Evolutionary conservation across 2,329 filamentous ascomycete species (phyloP).

Genomic region (Talaromyces amestolkiae): DNA sequence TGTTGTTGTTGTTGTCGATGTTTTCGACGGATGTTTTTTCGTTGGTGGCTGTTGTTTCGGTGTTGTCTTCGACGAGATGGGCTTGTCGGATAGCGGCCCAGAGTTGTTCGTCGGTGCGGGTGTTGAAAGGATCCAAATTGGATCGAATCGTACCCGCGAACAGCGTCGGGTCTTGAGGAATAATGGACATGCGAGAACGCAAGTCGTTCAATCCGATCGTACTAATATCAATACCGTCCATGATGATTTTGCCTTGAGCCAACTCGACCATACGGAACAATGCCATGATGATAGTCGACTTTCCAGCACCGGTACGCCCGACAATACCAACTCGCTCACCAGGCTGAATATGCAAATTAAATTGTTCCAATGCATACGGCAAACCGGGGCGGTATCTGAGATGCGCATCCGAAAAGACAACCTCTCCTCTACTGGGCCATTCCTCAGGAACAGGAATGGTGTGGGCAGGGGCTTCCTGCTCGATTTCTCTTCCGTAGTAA

Average conservation of each 20-base stretch:
- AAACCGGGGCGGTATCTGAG: conserved; percentile 20
- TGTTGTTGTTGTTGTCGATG: background rate
- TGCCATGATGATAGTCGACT: conserved; percentile 24
- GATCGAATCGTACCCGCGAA: conserved; percentile 20
- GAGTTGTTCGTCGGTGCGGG: conserved; percentile 19
- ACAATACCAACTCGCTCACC: conserved; percentile 22
- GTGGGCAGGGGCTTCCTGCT: conserved; percentile 45
- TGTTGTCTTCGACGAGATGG: conserved; percentile 30
- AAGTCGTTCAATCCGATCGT: conserved; percentile 18
- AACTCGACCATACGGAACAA: conserved; percentile 22
- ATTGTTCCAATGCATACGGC: conserved; percentile 18
- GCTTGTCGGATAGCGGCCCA: conserved; percentile 18
- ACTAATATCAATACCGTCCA: conserved; percentile 21
- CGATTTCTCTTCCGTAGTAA: conserved; percentile 71
- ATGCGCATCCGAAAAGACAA: conserved; percentile 18
- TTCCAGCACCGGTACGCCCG: conserved; percentile 25
- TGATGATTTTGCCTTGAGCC: conserved; percentile 15
- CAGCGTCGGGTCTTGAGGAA: conserved; percentile 20
- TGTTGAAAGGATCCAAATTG: conserved; percentile 21
- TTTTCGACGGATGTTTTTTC: background rate
- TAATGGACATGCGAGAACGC: conserved; percentile 20
- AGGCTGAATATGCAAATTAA: conserved; percentile 18
- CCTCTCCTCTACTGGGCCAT: conserved; percentile 29
- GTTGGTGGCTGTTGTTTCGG: conserved; percentile 41
- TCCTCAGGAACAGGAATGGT: conserved; percentile 28